phyloP scores from a whole-genome alignment of 2,329 filamentous ascomycete species.

The Allantophomopsis cytisporea region DNA sequence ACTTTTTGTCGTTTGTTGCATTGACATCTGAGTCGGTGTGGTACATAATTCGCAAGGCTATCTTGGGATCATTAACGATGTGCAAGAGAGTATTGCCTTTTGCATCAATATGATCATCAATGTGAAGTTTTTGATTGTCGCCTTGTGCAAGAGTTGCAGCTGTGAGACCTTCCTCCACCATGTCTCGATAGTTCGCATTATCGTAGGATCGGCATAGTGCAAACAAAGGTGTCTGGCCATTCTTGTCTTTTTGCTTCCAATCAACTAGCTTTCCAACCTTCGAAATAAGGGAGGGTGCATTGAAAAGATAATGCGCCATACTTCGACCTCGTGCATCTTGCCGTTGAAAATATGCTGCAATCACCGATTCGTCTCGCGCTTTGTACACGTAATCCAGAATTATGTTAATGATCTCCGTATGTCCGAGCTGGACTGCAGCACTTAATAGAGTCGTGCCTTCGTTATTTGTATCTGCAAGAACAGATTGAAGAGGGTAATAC shows the following conservation, averaged over 20 bases:
- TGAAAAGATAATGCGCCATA: constrained; percentile 91
- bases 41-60: constrained; percentile 64
- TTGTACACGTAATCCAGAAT: constrained; percentile 59
- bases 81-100: constrained; percentile 96
- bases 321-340: constrained; percentile 82
- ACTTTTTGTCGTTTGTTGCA: constrained; percentile 85
- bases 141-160: constrained; percentile 62
- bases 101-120: constrained; percentile 83
- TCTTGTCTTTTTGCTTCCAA: constrained; percentile 87
- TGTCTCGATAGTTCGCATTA: constrained; percentile 69
- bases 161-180: constrained; percentile 73
- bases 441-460: constrained; percentile 83
- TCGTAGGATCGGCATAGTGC: constrained; percentile 93
- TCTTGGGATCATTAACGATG: constrained; percentile 74
- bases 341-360: constrained; percentile 55
- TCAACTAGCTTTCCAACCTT: constrained; percentile 66
- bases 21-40: constrained; percentile 93
- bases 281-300: constrained; percentile 68
- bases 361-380: constrained; percentile 35
- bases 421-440: constrained; percentile 76
- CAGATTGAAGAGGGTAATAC: constrained; percentile 56
- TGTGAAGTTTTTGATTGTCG: constrained; percentile 67
- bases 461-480: constrained; percentile 77
- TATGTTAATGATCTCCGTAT: constrained; percentile 60
- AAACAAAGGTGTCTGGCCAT: constrained; percentile 95